A percentile compares a stretch with the other conserved stretches of the same genome.
These are phyloP conservation scores for Diplogelasinospora grovesii DNA, from an alignment of 495 filamentous ascomycete genomes.

Conservation along the genomic window DNA sequence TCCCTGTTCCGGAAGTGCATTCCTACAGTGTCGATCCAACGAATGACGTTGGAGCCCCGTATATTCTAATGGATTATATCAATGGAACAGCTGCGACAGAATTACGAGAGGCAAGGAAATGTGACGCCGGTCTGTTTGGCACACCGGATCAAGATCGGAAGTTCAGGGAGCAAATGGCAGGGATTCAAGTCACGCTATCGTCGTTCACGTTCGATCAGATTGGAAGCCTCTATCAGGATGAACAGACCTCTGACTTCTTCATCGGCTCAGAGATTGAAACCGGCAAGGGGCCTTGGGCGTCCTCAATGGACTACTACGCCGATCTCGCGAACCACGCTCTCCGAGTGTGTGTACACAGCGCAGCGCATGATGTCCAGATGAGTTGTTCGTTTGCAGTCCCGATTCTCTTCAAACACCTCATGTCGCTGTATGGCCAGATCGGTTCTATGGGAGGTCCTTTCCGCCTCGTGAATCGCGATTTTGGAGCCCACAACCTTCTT, in stretches of 20 bases:
- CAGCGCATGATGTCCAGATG: no score
- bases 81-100: not conserved
- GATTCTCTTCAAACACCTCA: not conserved
- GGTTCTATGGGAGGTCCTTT: not conserved
- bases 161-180: not conserved
- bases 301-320: not conserved
- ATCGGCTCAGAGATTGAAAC: constrained; percentile 2
- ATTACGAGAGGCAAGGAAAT: not conserved
- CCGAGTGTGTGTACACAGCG: no score
- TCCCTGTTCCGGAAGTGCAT: not conserved
- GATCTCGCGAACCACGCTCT: not conserved
- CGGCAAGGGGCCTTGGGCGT: not conserved
- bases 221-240: constrained; percentile 2
- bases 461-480: constrained; percentile 5
- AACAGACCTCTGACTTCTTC: constrained; percentile 1
- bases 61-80: constrained; percentile 1
- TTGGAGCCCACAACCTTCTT: constrained; percentile 6
- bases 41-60: not conserved
- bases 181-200: not conserved
- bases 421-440: not conserved
- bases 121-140: not conserved
- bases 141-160: constrained; percentile 1
- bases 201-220: not conserved
- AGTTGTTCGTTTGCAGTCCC: no score
- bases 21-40: not conserved